phyloP scores from a whole-genome alignment of 257 asterid species.

The Nyctanthes arbortristis region DNA sequence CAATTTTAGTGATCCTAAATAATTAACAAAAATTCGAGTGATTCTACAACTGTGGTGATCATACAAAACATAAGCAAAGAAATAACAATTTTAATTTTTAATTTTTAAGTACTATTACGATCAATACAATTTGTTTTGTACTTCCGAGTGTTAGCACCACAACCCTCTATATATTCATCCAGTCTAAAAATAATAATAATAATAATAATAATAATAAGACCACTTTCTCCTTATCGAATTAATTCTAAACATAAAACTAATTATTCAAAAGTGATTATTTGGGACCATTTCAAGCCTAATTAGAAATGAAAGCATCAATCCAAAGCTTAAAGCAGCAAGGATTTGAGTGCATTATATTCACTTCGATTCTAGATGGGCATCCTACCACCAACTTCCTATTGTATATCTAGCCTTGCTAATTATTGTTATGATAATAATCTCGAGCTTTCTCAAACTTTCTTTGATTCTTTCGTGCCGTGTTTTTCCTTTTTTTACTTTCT shows the following conservation, averaged over 20 bases:
- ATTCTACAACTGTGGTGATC: too few species aligned
- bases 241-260: not conserved
- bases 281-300: not conserved
- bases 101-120: too few species aligned
- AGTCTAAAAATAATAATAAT: too few species aligned
- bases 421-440: not conserved
- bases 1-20: too few species aligned
- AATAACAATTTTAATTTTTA: too few species aligned
- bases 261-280: not conserved
- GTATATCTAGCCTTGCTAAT: conserved; percentile 6
- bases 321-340: conserved; percentile 5
- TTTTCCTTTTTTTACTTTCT: not conserved
- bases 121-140: too few species aligned
- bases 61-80: too few species aligned
- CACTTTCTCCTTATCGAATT: not conserved
- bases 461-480: not conserved
- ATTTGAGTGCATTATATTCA: not conserved
- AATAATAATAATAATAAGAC: too few species aligned
- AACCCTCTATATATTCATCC: conserved; percentile 1
- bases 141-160: too few species aligned
- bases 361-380: conserved; percentile 1
- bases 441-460: not conserved
- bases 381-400: conserved; percentile 1
- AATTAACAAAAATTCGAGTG: too few species aligned
- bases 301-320: conserved; percentile 17